Conservation (phyloP, 768 basidiomycete species). For the Leucogyrophana mollusca region DNA sequence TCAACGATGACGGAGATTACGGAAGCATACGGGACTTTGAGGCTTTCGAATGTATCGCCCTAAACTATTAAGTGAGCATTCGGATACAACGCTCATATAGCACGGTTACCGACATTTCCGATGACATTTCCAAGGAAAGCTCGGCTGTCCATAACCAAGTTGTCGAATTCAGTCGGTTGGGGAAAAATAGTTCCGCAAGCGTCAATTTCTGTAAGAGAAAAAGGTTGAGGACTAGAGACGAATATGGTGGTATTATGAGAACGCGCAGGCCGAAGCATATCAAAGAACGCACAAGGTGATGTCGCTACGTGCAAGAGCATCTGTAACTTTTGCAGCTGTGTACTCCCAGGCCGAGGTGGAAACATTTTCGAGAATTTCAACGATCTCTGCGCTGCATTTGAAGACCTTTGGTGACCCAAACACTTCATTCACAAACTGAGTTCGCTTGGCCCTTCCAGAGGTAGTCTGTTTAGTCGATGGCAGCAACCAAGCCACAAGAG, state of each 20-base stretch:
- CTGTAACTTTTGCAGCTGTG: constrained; percentile 46
- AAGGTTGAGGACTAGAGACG: constrained; percentile 56
- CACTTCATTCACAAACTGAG: constrained; percentile 50
- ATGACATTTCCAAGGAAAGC: constrained; percentile 52
- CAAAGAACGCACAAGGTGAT: constrained; percentile 44
- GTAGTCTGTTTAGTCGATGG: constrained; percentile 40
- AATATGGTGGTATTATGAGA: constrained; percentile 6
- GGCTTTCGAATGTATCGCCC: constrained; percentile 52
- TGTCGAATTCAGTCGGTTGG: constrained; percentile 38
- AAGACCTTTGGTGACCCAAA: constrained; percentile 40
- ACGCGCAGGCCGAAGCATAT: neutral
- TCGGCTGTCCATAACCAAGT: constrained; percentile 51
- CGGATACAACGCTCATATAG: neutral
- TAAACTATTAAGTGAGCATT: constrained; percentile 14
- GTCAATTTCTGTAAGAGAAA: constrained; percentile 40
- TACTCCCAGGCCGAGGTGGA: constrained; percentile 51
- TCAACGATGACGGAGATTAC: constrained; percentile 23
- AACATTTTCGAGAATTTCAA: constrained; percentile 40
- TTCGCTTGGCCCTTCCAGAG: constrained; percentile 36
- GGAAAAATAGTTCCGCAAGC: constrained; percentile 34
- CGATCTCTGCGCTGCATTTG: constrained; percentile 36
- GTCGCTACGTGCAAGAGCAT: constrained; percentile 44
- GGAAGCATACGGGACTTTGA: constrained; percentile 43
- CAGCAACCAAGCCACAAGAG: constrained; percentile 55
- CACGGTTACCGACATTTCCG: constrained; percentile 10